phyloP scores from a whole-genome alignment of 345 rosid species.

The Arabis alpina region DNA sequence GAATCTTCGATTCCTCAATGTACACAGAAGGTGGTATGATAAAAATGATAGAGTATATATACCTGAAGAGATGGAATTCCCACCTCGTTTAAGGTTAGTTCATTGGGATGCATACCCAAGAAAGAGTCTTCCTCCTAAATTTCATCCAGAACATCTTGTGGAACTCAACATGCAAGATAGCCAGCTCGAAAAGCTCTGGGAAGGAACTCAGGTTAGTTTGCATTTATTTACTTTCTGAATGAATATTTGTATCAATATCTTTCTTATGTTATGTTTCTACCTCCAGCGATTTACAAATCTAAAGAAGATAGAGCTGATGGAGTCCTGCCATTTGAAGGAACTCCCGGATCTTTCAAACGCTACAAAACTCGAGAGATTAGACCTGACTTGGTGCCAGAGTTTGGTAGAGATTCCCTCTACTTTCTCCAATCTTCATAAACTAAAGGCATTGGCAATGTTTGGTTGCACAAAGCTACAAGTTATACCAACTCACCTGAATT shows the following conservation, averaged over 20 bases:
- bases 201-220: slow-evolving; percentile 21
- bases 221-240: no score
- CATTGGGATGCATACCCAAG: slow-evolving; percentile 25
- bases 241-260: no score
- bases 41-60: neutral
- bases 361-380: slow-evolving; percentile 2
- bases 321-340: neutral
- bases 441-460: neutral
- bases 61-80: neutral
- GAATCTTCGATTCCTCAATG: slow-evolving; percentile 29
- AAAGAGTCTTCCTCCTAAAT: slow-evolving; percentile 27
- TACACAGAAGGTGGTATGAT: neutral
- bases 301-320: slow-evolving; percentile 5
- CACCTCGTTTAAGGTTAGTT: slow-evolving; percentile 15
- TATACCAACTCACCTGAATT: neutral
- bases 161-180: slow-evolving; percentile 5
- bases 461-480: neutral
- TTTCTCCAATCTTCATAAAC: slow-evolving; percentile 3
- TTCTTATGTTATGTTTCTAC: neutral
- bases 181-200: slow-evolving; percentile 32
- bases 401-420: slow-evolving; percentile 15
- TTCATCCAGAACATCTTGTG: slow-evolving; percentile 4
- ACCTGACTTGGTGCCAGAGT: slow-evolving; percentile 19
- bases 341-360: slow-evolving; percentile 35
- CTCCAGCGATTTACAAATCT: slow-evolving; percentile 31